Evolutionary conservation across 163 green algal species (phyloP), one percentile per base, ranked within the genome.

Genomic region (Scenedesmus sp.): DNA sequence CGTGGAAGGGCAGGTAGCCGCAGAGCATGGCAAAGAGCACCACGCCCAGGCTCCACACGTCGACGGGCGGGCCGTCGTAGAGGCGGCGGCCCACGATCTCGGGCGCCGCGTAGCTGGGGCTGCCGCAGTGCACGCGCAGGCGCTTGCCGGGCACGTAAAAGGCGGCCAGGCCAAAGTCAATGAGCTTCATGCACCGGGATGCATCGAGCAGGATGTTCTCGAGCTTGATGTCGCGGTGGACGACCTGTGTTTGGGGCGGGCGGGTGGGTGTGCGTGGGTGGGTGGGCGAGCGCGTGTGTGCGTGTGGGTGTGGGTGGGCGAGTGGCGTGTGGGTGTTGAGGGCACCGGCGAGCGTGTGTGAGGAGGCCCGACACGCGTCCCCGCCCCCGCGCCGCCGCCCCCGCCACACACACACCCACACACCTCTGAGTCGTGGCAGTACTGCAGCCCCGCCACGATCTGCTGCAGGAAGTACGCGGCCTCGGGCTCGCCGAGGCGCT

Each of bases 21-120:
- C 83, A 85, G 66, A 98, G 79, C 90, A 97, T 96, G 34, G 93
- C 94, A 84, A 97, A 98, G 65, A 97, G 85, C 83, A 98, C 93
- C 11, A 98, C 90, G 22, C 95, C 95, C 63, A 92, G 85, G 42
- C 83, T 93, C 95, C 95, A 98, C 58, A 98, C 93, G 84, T 98
- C 95, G 56, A 94, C 90, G n/a, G 90, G 89, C 1, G 91, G 89
- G 4, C 92, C 92, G 39, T 93, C 90, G 82, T 96, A 96, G 45
- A 88, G 82, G 60, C 89, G 89, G 31, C 92, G 79, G 0, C 81
- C 86, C 39, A 96, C 89, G 70, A 96, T 96, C 85, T 96, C 92
- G 20, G 92, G 92, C n/a, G 92, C 92, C 14, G 92, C 92, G 67
- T 96, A 96, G 45, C 71, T 89, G 51, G 90, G 90, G 11, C 77